Evolutionary conservation across 176 grass and related monocot species (phyloP), one percentile per base, ranked within the genome.

Genomic region (Themeda triandra): DNA sequence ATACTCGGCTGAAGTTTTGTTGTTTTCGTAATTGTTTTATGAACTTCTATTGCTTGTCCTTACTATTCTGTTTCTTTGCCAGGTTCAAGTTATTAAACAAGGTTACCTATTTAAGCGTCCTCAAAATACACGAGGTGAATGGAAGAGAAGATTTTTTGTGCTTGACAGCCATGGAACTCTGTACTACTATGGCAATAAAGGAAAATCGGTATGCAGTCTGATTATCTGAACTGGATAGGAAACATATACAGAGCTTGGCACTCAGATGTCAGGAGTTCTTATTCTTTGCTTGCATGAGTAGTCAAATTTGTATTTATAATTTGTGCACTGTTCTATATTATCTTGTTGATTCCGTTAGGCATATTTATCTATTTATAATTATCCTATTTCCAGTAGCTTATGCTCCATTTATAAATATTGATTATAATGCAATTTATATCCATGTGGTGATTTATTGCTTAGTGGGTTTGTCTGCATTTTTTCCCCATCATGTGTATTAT

Each of bases 1-100:
- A 54, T 41, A 65, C 42, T 58, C 8, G 33, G 36, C 29, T 73
- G 21, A 69, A 60, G 66, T 81, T 81, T 78, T 37, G 19, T 45
- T 42, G 6, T 77, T 42, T 78, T 73, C 2, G 13, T 53, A 51
- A 56, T 72, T 12, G 0, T 75, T 72, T 30, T 84, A 15, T 82
- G 19, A 53, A 79, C 32, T 39, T 62, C 14, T 25, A 29, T 69
- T 82, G 3, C 46, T 42, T 82, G 70, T 18, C 30, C 24, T 56
- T 18, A 65, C 21, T 62, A 65, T 76, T 77, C 69, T 88, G 35
- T 80, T 78, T 83, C 23, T 77, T 81, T 83, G 39, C 60, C 85
- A 98, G 96, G 96, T 98, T 89, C 87, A 98, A 93, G 88, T 95
- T 92, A 93, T 98, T 80, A 98, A 98, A 80, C 96, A 98, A 92